Evolutionary conservation across 257 asterid genomes (phyloP).

Genomic region (Misopates orontium): DNA sequence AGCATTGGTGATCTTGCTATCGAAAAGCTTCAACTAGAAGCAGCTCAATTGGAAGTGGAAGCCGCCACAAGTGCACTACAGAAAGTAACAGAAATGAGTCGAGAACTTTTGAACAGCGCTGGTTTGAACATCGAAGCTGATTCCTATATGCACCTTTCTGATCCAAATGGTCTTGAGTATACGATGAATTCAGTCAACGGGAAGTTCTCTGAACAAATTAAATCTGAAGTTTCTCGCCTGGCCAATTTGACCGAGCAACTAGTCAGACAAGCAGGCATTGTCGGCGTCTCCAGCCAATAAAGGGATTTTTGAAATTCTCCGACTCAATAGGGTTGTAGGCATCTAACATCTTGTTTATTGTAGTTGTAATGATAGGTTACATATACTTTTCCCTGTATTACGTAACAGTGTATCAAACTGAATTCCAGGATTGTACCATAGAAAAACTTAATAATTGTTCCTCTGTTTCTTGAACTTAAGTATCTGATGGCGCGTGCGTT

Average conservation of each 20-base stretch:
- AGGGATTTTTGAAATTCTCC: conserved; percentile 13
- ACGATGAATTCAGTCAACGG: background rate
- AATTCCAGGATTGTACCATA: background rate
- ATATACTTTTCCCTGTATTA: background rate
- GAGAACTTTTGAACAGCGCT: conserved; percentile 52
- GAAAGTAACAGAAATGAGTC: conserved; percentile 68
- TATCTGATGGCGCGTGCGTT: background rate
- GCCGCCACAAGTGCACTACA: conserved; percentile 72
- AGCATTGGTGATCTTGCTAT: conserved; percentile 61
- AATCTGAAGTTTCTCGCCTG: conserved; percentile 61
- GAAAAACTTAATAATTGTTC: background rate
- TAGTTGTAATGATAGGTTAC: conserved; percentile 10
- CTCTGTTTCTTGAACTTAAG: background rate
- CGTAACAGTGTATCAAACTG: background rate
- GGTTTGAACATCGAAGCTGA: conserved; percentile 42
- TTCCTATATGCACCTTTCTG: conserved; percentile 13
- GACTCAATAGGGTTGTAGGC: conserved; percentile 26
- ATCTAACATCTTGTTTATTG: conserved; percentile 32
- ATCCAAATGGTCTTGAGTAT: conserved; percentile 25
- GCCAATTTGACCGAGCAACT: conserved; percentile 65
- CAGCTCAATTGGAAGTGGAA: conserved; percentile 73
- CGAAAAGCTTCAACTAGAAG: conserved; percentile 70
- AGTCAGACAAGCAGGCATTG: conserved; percentile 53
- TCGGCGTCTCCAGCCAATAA: conserved; percentile 19
- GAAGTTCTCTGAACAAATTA: conserved; percentile 40